These are phyloP conservation scores for Cylindricascospora bacillispora DNA, from an alignment of 1,139 yeast genomes.

Conservation along the genomic window DNA sequence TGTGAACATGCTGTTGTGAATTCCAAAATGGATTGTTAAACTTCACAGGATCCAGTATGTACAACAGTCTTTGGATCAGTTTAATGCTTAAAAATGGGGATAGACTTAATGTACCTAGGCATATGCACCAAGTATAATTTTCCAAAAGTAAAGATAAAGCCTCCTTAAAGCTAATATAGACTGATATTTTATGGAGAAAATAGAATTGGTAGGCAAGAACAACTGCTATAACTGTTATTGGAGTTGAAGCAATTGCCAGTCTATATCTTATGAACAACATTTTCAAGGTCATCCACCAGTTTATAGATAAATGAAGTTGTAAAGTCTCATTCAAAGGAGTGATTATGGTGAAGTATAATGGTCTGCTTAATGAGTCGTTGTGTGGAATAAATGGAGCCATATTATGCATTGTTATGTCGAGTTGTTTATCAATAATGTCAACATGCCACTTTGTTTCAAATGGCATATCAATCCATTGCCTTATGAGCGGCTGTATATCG, in stretches of 20 bases:
- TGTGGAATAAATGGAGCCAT: slow-evolving; percentile 69
- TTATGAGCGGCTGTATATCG: slow-evolving; percentile 45
- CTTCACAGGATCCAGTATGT: slow-evolving; percentile 46
- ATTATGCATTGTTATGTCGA: slow-evolving; percentile 48
- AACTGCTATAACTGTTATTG: slow-evolving; percentile 36
- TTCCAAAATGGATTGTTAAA: slow-evolving; percentile 26
- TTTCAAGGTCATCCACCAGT: slow-evolving; percentile 29
- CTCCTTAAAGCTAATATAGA: slow-evolving; percentile 40
- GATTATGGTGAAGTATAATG: slow-evolving; percentile 14
- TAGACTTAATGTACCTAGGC: slow-evolving; percentile 21
- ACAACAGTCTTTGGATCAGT: slow-evolving; percentile 24
- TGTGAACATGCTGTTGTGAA: slow-evolving; percentile 17
- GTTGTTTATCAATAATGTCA: slow-evolving; percentile 28
- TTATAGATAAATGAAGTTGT: slow-evolving; percentile 19
- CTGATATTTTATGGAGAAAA: slow-evolving; percentile 28
- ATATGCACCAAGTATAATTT: slow-evolving; percentile 16
- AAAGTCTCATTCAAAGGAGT: slow-evolving; percentile 28
- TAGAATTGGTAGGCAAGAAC: slow-evolving; percentile 37
- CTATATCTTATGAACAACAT: slow-evolving; percentile 51
- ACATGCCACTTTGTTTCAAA: slow-evolving; percentile 71
- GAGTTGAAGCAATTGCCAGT: slow-evolving; percentile 46
- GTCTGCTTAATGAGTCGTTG: slow-evolving; percentile 11
- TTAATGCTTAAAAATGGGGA: slow-evolving; percentile 31
- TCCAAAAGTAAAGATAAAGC: slow-evolving; percentile 30
- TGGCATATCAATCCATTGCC: slow-evolving; percentile 57